Evolutionary conservation across 108 stramenopile species (phyloP), one percentile per base, ranked within the genome.

Genomic region (Conticribra guillardii): DNA sequence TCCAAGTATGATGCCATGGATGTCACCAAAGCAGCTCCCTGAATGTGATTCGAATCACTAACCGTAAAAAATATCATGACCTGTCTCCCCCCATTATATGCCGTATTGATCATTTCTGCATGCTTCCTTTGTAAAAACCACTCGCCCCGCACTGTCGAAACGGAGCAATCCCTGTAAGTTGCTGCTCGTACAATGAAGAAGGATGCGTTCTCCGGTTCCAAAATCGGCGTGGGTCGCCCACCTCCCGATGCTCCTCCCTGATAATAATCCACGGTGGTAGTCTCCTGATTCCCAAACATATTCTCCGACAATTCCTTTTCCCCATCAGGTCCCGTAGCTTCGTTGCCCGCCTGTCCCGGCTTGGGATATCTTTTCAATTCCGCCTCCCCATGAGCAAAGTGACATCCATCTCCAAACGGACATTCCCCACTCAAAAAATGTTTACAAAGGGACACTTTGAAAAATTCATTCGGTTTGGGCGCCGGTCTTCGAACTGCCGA

Each of bases 391-490:
- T 96, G 96, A 18, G 96, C 96, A 85, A 94, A 96, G 46, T 82
- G 81, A 51, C 76, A 83, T 34, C 76, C 80, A 70, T 82, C 86
- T 16, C 91, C 96, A 82, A 94, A 96, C 11, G 93, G 96, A 84
- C 96, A 96, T 26, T 90, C 88, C 27, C 92, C 92, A 63, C 89
- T 87, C 67, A 92, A 53, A 60, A 88, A 95, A 60, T 95, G 94
- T 55, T 95, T 97, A 73, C 94, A 97, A 11, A 95, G 69, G 74
- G 81, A 84, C 7, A 95, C 84, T 62, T 96, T 96, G 71, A 81
- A 96, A 68, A 92, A 92, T 70, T 94, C 96, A 66, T 93, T 94
- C n/a, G 91, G 89, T 67, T 94, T 91, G 17, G 91, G 89, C 32
- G 91, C 89, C 8, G 90, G 88, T 45, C 90, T 67, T 15, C 88